Conservation (phyloP, 2,329 filamentous ascomycete genomes). For the Thielaviopsis euricoi region DNA sequence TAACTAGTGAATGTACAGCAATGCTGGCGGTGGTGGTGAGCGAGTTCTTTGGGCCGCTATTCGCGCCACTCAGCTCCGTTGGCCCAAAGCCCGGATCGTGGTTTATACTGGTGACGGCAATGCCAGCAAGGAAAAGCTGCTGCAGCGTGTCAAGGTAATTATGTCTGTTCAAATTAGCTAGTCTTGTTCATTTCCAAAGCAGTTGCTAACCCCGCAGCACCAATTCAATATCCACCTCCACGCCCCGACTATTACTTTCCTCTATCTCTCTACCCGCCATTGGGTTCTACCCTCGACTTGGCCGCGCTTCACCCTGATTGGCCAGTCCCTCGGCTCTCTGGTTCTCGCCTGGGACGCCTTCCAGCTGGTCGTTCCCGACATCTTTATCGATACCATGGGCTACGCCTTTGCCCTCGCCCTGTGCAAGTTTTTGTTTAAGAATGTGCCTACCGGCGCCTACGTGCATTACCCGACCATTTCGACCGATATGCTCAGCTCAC, state of each 20-base stretch:
- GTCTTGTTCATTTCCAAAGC: too few species aligned
- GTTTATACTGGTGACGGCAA: conserved; percentile 95
- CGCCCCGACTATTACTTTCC: conserved; percentile 65
- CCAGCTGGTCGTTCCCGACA: conserved; percentile 74
- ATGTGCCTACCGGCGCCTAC: conserved; percentile 75
- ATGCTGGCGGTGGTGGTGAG: conserved; percentile 90
- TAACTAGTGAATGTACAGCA: conserved; percentile 38
- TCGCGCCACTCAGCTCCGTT: conserved; percentile 72
- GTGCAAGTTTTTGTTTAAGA: conserved; percentile 63
- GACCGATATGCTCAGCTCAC: conserved; percentile 84
- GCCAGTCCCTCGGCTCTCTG: conserved; percentile 83
- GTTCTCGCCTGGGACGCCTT: conserved; percentile 85
- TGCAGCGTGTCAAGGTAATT: conserved; percentile 62
- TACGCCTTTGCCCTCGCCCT: conserved; percentile 83
- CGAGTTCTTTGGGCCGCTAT: conserved; percentile 93
- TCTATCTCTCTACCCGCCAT: conserved; percentile 77
- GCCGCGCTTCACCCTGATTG: conserved; percentile 81
- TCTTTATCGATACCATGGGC: conserved; percentile 96
- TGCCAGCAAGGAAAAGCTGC: conserved; percentile 61
- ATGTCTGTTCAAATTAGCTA: too few species aligned
- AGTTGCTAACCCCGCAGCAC: conserved; percentile 29
- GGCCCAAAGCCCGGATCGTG: conserved; percentile 75
- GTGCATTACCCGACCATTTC: conserved; percentile 98
- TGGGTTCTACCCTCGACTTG: conserved; percentile 78
- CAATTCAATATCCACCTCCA: conserved; percentile 89